These are phyloP conservation scores for Populus hybrid DNA, from an alignment of 441 rosid species.

Conservation along the genomic window DNA sequence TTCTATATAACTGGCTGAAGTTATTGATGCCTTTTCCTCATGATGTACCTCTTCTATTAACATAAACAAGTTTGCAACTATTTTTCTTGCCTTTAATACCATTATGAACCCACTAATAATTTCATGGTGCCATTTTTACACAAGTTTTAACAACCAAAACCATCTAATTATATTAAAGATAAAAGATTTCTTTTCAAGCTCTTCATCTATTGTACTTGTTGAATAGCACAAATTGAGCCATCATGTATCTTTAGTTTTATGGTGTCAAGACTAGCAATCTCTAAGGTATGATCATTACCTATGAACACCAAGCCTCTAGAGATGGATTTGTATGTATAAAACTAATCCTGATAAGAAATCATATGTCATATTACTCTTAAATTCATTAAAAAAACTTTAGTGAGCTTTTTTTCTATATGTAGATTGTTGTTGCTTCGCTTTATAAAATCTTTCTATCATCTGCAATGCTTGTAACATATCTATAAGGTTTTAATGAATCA, in stretches of 20 bases:
- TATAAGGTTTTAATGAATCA: too few relatives aligned
- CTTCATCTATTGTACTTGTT: not conserved
- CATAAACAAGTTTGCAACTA: conserved; percentile 3
- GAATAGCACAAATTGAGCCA: not conserved
- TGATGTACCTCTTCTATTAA: not conserved
- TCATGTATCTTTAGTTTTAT: conserved; percentile 5
- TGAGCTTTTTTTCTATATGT: too few relatives aligned
- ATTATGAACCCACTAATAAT: not conserved
- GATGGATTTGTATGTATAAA: not conserved
- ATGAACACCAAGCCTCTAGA: conserved; percentile 7
- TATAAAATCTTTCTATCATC: too few relatives aligned
- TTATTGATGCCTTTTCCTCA: not conserved
- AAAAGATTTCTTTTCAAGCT: conserved; percentile 10
- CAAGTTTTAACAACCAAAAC: not conserved
- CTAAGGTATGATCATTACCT: conserved; percentile 1
- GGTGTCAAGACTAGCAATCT: not conserved
- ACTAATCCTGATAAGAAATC: not conserved
- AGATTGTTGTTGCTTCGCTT: too few relatives aligned
- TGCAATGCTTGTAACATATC: too few relatives aligned
- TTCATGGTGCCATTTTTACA: not conserved
- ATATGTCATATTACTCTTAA: too few relatives aligned
- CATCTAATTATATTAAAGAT: conserved; percentile 2
- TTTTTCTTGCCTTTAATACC: not conserved
- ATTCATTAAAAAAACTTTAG: not conserved
- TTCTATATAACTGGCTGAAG: not conserved